Percentiles rank a stretch among this genome's conserved stretches.
These are phyloP conservation scores for Camellia oleifera DNA, from an alignment of 179 eudicot species.

Conservation along the genomic window DNA sequence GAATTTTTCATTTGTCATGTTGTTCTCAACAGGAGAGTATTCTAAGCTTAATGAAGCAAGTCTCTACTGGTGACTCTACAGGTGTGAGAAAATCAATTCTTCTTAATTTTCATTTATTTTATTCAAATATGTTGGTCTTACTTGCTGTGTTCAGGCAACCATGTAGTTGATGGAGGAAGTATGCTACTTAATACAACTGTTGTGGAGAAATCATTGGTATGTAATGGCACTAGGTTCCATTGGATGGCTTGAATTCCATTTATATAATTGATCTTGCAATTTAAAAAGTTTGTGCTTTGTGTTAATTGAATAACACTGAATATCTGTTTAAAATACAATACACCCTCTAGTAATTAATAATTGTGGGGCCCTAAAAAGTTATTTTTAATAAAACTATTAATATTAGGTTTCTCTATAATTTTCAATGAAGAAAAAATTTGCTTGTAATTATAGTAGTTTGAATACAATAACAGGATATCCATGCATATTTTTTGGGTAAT, in stretches of 20 bases:
- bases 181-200: background rate
- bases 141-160: constrained; percentile 10
- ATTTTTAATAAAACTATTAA: no score
- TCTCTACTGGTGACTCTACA: constrained; percentile 39
- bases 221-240: constrained; percentile 5
- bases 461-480: no score
- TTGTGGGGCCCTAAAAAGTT: background rate
- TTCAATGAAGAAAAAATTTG: no score
- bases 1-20: background rate
- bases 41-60: constrained; percentile 64
- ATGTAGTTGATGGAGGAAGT: constrained; percentile 22
- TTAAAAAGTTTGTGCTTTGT: no score
- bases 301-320: no score
- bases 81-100: constrained; percentile 29
- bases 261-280: background rate
- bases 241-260: background rate
- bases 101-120: background rate
- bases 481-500: no score
- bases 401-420: no score
- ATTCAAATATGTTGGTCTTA: constrained; percentile 1
- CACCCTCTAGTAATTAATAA: background rate
- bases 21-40: constrained; percentile 54
- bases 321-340: background rate
- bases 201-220: constrained; percentile 25
- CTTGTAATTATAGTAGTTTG: no score